Conservation (phyloP, 164 flowering plant species). For the Nymphaea colorata region DNA sequence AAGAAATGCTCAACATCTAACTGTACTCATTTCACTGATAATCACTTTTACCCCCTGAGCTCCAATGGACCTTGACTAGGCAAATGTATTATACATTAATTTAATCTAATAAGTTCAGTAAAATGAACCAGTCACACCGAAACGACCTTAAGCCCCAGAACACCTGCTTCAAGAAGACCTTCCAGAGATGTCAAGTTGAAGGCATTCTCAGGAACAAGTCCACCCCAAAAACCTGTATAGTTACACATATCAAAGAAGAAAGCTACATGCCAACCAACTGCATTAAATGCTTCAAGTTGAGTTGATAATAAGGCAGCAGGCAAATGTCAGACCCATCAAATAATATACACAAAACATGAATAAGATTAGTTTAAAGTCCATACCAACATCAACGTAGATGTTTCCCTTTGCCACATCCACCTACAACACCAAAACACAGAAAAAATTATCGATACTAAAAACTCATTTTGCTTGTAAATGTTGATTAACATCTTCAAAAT, state of each 20-base stretch:
- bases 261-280: not conserved
- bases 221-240: slow-evolving; percentile 95
- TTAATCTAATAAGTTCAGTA: not conserved
- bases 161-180: slow-evolving; percentile 75
- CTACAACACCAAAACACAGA: slow-evolving; percentile 20
- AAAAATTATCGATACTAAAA: not conserved
- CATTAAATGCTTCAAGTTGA: not conserved
- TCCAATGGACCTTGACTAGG: no score
- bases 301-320: not conserved
- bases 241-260: not conserved
- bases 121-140: not conserved
- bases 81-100: no score
- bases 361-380: slow-evolving; percentile 12
- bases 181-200: slow-evolving; percentile 58
- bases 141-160: slow-evolving; percentile 84
- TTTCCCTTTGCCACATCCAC: slow-evolving; percentile 57
- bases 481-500: no score
- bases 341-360: not conserved
- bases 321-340: not conserved
- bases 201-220: slow-evolving; percentile 96
- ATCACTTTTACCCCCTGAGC: no score
- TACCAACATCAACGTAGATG: slow-evolving; percentile 87
- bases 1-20: no score
- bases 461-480: no score
- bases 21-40: no score